Base-by-base conservation (phyloP, 1,284 basidiomycete genomes). In the Grifola frondosa region DNA sequence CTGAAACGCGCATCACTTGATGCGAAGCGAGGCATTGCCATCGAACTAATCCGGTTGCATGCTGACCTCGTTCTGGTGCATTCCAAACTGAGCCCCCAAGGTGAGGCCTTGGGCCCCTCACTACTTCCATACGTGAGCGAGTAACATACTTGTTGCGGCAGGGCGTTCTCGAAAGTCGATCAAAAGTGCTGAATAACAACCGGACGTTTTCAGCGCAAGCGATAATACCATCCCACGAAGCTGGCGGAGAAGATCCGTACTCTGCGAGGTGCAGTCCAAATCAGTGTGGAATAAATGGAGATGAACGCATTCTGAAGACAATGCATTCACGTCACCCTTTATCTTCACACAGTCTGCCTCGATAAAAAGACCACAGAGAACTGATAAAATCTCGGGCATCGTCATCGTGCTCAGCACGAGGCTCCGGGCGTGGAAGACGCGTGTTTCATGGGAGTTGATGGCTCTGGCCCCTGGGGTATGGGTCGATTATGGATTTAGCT, bases 41-140 rank as follows among this genome's bases (percentile, higher is more conserved):
- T 37, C 45, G 44, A 41, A 49, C 53, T 51, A 53, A 54, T 53
- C 46, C 44, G 55, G 54, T 56, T 51, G 59, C 60, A 62, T 54
- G 62, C 48, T 56, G 54, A 52, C 57, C 60, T 48, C 62, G 54
- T 60, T 61, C 61, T 53, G 49, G 48, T 51, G 42, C 53, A 53
- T 56, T 29, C 46, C 53, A 57, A 58, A n/a, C 54, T 48, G 58
- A 50, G 54, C 60, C 58, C 58, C 48, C 44, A 50, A 49, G 53
- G 60, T 53, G 58, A 62, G 62, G 62, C 58, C 53, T 59, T 57
- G 60, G 54, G 58, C 62, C 57, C 56, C 59, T 57, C 58, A 40
- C 48, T 54, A 49, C 40, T 59, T 33, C 52, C 52, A 54, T 56
- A 57, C 50, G 52, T 47, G 53, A 57, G 44, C 48, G 48, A 50